These are phyloP conservation scores for Cytospora piceicola DNA, from an alignment of 2,329 filamentous ascomycete genomes.

Conservation along the genomic window DNA sequence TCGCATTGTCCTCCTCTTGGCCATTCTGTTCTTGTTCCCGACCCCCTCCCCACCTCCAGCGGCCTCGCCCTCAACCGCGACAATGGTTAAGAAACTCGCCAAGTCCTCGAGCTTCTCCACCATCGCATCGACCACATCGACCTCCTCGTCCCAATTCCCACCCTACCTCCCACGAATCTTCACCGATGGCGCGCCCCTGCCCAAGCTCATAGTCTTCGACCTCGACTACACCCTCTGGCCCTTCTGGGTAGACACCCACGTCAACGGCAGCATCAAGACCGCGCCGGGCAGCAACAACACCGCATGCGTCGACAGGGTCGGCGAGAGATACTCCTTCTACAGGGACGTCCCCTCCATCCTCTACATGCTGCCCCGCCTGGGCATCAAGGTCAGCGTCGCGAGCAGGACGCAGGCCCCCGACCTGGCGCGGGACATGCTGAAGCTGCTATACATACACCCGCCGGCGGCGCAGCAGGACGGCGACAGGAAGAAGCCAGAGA, in stretches of 20 bases:
- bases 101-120: slow-evolving; percentile 31
- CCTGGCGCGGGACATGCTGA: slow-evolving; percentile 79
- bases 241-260: slow-evolving; percentile 96
- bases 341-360: slow-evolving; percentile 70
- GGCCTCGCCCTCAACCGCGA: not conserved
- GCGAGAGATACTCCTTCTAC: slow-evolving; percentile 74
- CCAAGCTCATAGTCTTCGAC: slow-evolving; percentile 87
- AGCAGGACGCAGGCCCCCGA: slow-evolving; percentile 81
- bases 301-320: slow-evolving; percentile 55
- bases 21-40: not conserved
- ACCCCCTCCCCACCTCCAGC: not conserved
- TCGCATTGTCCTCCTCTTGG: not conserved
- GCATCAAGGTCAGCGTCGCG: slow-evolving; percentile 69
- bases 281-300: slow-evolving; percentile 44
- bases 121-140: slow-evolving; percentile 33
- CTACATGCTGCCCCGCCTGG: slow-evolving; percentile 55
- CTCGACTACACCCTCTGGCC: slow-evolving; percentile 99
- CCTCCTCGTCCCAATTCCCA: slow-evolving; percentile 33
- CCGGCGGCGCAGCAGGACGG: slow-evolving; percentile 32
- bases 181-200: slow-evolving; percentile 68
- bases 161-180: slow-evolving; percentile 45
- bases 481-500: slow-evolving; percentile 34
- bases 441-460: slow-evolving; percentile 65
- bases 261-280: slow-evolving; percentile 66
- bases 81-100: slow-evolving; percentile 31